A percentile compares a stretch with the other conserved stretches of the same genome.
Conservation (phyloP, 192 early-diverging fungal species). For the Coemansia sp. region DNA sequence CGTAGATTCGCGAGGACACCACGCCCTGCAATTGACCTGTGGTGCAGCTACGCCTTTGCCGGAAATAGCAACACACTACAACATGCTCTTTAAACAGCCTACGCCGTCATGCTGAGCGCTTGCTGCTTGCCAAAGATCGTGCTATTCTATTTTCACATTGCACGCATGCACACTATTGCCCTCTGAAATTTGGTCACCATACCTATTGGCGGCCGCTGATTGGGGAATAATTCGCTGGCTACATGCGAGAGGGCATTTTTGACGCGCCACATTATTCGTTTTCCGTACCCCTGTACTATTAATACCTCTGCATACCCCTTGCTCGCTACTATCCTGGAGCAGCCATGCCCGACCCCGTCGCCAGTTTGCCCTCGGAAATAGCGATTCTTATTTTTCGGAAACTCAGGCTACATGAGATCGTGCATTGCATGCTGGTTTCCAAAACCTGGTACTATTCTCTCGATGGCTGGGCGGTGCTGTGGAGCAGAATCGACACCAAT, state of each 20-base stretch:
- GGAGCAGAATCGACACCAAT: slow-evolving; percentile 29
- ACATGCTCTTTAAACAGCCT: not conserved
- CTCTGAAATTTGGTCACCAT: not conserved
- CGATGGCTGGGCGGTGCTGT: slow-evolving; percentile 21
- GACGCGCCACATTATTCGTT: not conserved
- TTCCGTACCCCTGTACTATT: not conserved
- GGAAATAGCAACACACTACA: not conserved
- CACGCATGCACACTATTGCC: not conserved
- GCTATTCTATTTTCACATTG: not conserved
- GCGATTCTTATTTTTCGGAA: slow-evolving; percentile 32
- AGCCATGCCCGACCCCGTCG: slow-evolving; percentile 27
- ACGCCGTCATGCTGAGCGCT: not conserved
- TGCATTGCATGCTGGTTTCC: slow-evolving; percentile 34
- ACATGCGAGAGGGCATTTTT: not conserved
- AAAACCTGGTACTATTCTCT: slow-evolving; percentile 35
- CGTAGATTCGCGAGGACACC: not conserved
- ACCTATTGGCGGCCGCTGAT: not conserved
- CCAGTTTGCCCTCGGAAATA: slow-evolving; percentile 22
- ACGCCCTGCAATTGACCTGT: not conserved
- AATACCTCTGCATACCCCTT: not conserved
- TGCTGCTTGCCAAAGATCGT: not conserved
- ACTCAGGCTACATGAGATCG: slow-evolving; percentile 23
- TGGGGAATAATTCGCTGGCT: not conserved
- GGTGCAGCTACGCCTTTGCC: not conserved
- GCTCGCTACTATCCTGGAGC: slow-evolving; percentile 10